Conservation (phyloP, 768 basidiomycete species). For the Phaeolepiota aurea region DNA sequence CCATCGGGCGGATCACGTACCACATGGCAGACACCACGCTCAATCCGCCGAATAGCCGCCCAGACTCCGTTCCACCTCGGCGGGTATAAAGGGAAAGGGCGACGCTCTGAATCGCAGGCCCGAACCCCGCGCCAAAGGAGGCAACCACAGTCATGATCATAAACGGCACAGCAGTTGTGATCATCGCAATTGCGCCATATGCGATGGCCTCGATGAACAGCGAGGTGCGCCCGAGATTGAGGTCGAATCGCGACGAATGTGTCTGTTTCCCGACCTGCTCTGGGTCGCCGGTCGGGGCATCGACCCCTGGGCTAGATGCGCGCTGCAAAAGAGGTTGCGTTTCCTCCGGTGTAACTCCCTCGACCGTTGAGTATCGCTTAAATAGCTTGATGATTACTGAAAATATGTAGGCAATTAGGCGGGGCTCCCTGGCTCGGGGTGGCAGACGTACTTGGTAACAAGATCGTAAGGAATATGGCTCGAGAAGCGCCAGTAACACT, state of each 20-base stretch:
- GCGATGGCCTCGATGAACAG: conserved; percentile 45
- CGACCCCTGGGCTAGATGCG: conserved; percentile 6
- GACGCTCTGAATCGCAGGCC: conserved; percentile 63
- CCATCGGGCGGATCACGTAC: conserved; percentile 20
- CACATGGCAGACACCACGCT: conserved; percentile 66
- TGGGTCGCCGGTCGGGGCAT: conserved; percentile 11
- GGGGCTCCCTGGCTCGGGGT: not conserved
- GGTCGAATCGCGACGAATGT: conserved; percentile 53
- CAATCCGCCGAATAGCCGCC: conserved; percentile 73
- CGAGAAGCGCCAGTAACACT: conserved; percentile 44
- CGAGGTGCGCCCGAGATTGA: conserved; percentile 58
- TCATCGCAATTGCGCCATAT: conserved; percentile 41
- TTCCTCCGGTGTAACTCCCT: too few relatives aligned
- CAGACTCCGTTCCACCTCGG: conserved; percentile 54
- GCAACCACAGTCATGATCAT: conserved; percentile 37
- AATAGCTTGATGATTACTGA: conserved; percentile 47
- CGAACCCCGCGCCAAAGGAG: conserved; percentile 55
- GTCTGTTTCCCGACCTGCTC: conserved; percentile 18
- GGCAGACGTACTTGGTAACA: conserved; percentile 50
- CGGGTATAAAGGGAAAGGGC: conserved; percentile 57
- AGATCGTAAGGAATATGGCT: conserved; percentile 43
- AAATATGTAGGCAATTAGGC: not conserved
- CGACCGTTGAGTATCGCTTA: too few relatives aligned
- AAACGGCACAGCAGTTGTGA: conserved; percentile 40
- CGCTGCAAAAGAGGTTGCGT: conserved; percentile 21